Evolutionary conservation across 2,329 filamentous ascomycete genomes (phyloP), one percentile per base, ranked within the genome.

Genomic region (Talaromyces marneffei): DNA sequence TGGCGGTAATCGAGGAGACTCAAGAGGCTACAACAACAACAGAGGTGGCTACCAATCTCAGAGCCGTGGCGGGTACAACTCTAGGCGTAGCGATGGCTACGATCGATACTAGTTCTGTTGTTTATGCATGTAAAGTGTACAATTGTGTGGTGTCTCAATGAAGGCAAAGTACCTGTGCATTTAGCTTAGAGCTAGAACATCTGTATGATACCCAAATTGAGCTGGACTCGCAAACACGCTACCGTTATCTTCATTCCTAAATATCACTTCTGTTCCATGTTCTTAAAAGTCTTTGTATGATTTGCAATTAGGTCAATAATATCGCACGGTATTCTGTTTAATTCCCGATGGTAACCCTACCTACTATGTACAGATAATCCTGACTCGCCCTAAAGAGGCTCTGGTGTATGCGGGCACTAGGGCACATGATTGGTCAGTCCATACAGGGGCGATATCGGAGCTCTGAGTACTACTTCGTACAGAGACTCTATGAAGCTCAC

Each of bases 41-140:
- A 62, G 60, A 54, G 63, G 61, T 20, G 60, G 61, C 29, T 57
- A 65, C 40, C 59, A 67, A 42, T 65, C 65, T 52, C 65, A 65
- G 62, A 65, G 66, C 27, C 66, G 62, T 48, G 61, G 63, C 25
- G 55, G 57, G 48, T 67, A 71, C 63, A 64, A 67, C 46, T 66
- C 67, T n/a, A 67, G 71, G 42, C 69, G 69, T 44, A 68, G 70
- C 58, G 74, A 74, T 63, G 74, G 75, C 60, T 76, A 77, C 65
- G 72, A 73, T 33, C 70, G 75, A 27, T 77, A 77, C 65, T 71
- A 57, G 67, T 50, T 35, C 4, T 60, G 35, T n/a, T 20, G n/a
- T 53, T 37, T 25, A 40, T 35, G 29, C 27, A 60, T 25, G 31
- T 50, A 27, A 35, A 23, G 9, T 27, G 33, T 27, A 58, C 16